Base-by-base conservation (phyloP, 2,329 filamentous ascomycete genomes). In the Albophoma yamanashiensis region DNA sequence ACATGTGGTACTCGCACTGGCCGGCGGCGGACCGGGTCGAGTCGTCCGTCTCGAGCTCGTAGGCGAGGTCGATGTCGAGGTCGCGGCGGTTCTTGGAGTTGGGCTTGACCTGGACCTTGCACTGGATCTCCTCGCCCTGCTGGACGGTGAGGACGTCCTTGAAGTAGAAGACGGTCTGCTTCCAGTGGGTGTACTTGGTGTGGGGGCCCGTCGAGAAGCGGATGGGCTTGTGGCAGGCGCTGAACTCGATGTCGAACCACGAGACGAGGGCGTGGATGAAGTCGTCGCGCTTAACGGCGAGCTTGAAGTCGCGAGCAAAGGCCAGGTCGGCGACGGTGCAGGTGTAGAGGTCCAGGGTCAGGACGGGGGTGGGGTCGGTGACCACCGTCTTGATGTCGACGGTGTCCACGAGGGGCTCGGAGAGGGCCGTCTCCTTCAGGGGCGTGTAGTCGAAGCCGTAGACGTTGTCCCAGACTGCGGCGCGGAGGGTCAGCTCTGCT, bases 121-220 rank as follows among this genome's bases (percentile, higher is more conserved):
- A 90, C 62, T 79, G 77, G 62, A 99, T 82, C 69, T 84, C 81
- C 80, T 99, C 94, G 60, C 89, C 91, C 70, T 91, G 83, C 75
- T 96, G 88, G 43, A 96, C 92, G 22, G 92, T 97, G 65, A 99
- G 79, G 40, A 96, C 90, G 67, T 99, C 92, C 70, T 89, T 86
- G 64, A 99, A 82, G 79, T 99, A 99, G 79, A 99, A 97, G 64
- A 99, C 94, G 15, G 94, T 99, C 81, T 99, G 94, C 81, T 99
- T 99, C 94, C 94, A 99, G 83, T 99, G 94, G 22, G 94, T 99
- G 79, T 97, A 97, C 79, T 97, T 97, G 68, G 93, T 95, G 78
- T 97, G 94, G 36, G 94, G 94, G 27, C 94, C 94, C 22, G 94
- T 99, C 59, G 91, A 96, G 83, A 99, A 99, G 71, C 88, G 86